phyloP scores from a whole-genome alignment of 2,329 filamentous ascomycete genomes.

The Lachnellula occidentalis region DNA sequence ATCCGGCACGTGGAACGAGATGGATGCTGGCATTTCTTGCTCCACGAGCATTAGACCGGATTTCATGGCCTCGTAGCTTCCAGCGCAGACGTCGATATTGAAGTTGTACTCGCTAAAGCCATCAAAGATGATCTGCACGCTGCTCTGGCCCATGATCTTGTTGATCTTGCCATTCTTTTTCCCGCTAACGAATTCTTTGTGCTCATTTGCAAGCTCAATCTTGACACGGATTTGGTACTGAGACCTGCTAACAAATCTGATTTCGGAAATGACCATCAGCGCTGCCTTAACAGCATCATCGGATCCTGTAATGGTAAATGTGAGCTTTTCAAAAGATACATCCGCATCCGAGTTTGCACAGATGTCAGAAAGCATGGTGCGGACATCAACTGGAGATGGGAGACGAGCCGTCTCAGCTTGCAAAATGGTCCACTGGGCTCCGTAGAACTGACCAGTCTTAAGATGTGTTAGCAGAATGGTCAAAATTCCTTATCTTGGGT shows the following conservation, averaged over 20 bases:
- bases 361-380: constrained; percentile 89
- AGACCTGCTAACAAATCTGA: constrained; percentile 79
- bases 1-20: constrained; percentile 97
- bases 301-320: constrained; percentile 89
- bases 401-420: constrained; percentile 61
- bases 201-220: constrained; percentile 97
- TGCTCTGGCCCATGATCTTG: constrained; percentile 99
- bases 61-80: constrained; percentile 89
- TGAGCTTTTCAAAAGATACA: constrained; percentile 87
- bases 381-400: constrained; percentile 64
- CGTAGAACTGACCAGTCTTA: constrained; percentile 94
- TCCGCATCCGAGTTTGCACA: constrained; percentile 95
- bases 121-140: constrained; percentile 98
- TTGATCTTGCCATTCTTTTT: constrained; percentile 99
- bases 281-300: constrained; percentile 95
- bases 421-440: constrained; percentile 91
- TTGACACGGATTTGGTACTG: constrained; percentile 95
- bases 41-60: constrained; percentile 89
- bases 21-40: constrained; percentile 98
- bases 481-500: not conserved
- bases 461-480: constrained; percentile 22
- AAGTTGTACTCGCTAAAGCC: constrained; percentile 99
- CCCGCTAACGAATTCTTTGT: constrained; percentile 98
- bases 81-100: constrained; percentile 95
- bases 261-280: constrained; percentile 88